These are phyloP conservation scores for Dipodascus albidus DNA, from an alignment of 805 yeast species.

Conservation along the genomic window DNA sequence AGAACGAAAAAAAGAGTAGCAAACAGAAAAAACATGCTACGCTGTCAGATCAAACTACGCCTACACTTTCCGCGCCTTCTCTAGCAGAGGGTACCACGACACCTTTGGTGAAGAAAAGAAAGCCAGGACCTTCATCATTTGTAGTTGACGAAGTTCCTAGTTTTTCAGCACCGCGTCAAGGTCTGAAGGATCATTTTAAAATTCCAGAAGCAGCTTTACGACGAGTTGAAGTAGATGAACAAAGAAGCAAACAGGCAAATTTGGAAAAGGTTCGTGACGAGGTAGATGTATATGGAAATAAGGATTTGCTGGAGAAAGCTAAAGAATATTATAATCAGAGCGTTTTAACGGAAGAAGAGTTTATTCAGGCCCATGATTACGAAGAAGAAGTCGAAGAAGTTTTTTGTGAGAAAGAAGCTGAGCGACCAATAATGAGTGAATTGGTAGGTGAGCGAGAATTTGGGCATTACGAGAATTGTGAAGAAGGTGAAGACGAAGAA, in stretches of 20 bases:
- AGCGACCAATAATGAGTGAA: not conserved
- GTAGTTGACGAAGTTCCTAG: not conserved
- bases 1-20: not conserved
- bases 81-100: not conserved
- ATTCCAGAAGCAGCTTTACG: constrained; percentile 5
- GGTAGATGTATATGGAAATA: not conserved
- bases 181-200: no score
- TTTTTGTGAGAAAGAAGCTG: not conserved
- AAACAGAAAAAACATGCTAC: not conserved
- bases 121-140: not conserved
- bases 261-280: not conserved
- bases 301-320: constrained; percentile 13
- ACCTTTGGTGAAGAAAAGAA: not conserved
- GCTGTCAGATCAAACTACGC: not conserved
- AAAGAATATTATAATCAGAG: constrained; percentile 10
- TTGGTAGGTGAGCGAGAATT: not conserved
- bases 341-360: constrained; percentile 15
- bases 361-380: constrained; percentile 13
- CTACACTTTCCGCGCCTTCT: not conserved
- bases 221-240: constrained; percentile 18
- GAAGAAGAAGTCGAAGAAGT: constrained; percentile 12
- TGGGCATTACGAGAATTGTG: not conserved
- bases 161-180: not conserved
- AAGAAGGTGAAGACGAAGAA: constrained; percentile 15
- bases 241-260: constrained; percentile 6